A percentile compares a stretch with the other conserved stretches of the same genome.
Evolutionary conservation across 768 basidiomycete genomes (phyloP).

Genomic region (Termitomyces sp.): DNA sequence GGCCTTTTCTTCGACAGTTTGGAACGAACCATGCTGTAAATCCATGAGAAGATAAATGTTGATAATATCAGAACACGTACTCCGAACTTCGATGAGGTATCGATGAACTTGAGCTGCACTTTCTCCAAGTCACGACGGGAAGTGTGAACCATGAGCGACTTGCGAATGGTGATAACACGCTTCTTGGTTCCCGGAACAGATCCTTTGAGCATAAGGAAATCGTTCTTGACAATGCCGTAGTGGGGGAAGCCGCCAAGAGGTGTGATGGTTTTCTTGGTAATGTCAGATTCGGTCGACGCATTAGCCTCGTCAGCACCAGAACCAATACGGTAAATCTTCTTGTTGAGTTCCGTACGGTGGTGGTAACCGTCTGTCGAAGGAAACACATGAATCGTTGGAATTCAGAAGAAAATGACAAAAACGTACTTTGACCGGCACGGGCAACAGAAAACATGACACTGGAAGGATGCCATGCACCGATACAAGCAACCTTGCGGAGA

Average conservation of each 20-base stretch:
- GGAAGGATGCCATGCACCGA: conserved; percentile 97
- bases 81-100: conserved; percentile 96
- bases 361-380: conserved; percentile 77
- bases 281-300: conserved; percentile 92
- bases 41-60: not conserved
- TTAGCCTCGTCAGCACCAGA: conserved; percentile 70
- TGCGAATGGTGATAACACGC: conserved; percentile 95
- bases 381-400: not conserved
- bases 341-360: conserved; percentile 97
- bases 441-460: conserved; percentile 99
- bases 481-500: conserved; percentile 99
- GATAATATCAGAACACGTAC: conserved; percentile 39
- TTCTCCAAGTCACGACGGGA: conserved; percentile 96
- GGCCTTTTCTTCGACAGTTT: conserved; percentile 94
- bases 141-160: conserved; percentile 95
- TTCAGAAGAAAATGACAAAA: not conserved
- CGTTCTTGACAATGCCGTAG: conserved; percentile 98
- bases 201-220: conserved; percentile 96
- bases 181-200: conserved; percentile 95
- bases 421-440: conserved; percentile 98
- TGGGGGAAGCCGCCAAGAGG: conserved; percentile 99
- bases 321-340: conserved; percentile 97
- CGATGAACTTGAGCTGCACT: conserved; percentile 97
- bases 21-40: conserved; percentile 87
- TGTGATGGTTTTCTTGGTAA: conserved; percentile 90